Evolutionary conservation across 2,329 filamentous ascomycete species (phyloP).

Genomic region (Ophiostoma ips): DNA sequence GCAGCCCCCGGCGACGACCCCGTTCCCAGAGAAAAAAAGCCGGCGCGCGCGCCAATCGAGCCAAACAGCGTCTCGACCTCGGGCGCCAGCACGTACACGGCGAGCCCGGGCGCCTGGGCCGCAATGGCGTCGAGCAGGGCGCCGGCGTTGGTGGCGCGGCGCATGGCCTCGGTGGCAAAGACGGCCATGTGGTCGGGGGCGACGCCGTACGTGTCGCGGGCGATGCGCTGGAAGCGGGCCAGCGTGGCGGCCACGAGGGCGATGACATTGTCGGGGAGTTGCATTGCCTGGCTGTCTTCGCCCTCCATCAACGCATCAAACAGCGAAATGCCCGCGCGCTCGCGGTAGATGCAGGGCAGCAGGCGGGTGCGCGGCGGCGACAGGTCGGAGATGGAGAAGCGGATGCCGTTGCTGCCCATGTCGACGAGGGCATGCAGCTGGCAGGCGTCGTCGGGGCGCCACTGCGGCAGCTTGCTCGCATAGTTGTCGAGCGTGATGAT

Average conservation of each 20-base stretch:
- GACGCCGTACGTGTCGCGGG: slow-evolving; percentile 52
- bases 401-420: slow-evolving; percentile 75
- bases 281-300: slow-evolving; percentile 14
- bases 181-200: slow-evolving; percentile 51
- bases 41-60: slow-evolving; percentile 68
- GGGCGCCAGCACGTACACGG: slow-evolving; percentile 60
- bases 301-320: slow-evolving; percentile 57
- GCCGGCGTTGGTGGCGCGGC: slow-evolving; percentile 60
- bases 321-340: slow-evolving; percentile 68
- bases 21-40: slow-evolving; percentile 41
- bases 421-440: slow-evolving; percentile 45
- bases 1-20: slow-evolving; percentile 17
- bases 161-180: slow-evolving; percentile 80
- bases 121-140: slow-evolving; percentile 54
- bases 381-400: slow-evolving; percentile 80
- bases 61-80: slow-evolving; percentile 73
- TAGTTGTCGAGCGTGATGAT: slow-evolving; percentile 40
- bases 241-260: slow-evolving; percentile 51
- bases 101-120: slow-evolving; percentile 45
- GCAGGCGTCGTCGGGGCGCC: slow-evolving; percentile 30
- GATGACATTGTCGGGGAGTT: slow-evolving; percentile 49
- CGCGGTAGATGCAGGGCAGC: slow-evolving; percentile 62
- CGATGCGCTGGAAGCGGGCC: slow-evolving; percentile 57
- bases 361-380: slow-evolving; percentile 56
- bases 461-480: slow-evolving; percentile 32